Evolutionary conservation across 352 stramenopile genomes (phyloP), one percentile per base, ranked within the genome.

Genomic region (Globisporangium cystogenes): DNA sequence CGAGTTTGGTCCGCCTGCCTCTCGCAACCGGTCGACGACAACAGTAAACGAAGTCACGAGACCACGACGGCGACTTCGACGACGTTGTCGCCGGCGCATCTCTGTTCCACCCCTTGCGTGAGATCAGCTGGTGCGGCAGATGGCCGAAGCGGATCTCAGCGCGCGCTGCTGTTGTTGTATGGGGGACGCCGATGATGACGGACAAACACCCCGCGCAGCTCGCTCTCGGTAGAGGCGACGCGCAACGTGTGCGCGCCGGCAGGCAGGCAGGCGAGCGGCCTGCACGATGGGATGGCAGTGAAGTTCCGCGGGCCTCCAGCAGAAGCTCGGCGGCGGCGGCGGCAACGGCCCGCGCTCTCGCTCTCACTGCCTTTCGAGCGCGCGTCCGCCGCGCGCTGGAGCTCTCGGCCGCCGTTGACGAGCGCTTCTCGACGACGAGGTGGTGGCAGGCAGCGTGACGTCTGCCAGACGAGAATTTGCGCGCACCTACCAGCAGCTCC

Each of bases 111-210:
- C 20, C 33, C n/a, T 41, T 59, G 53, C 35, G 4, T 51, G 42
- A 51, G 51, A 57, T 57, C 53, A 59, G 53, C 53, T 59, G 53
- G 53, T 15, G 18, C 31, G 51, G 44, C 53, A 59, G 53, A 59
- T 59, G 53, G 44, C 44, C 24, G 43, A 45, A 52, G 53, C 53
- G 53, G 41, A 59, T 59, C 42, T 59, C 44, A 16, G 50, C 36
- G 35, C 23, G 33, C 27, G 26, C 12, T 31, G 10, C 29, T 10
- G 26, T 26, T 15, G 24, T n/a, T 57, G 18, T 48, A 37, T 43
- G n/a, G 16, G n/a, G 20, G 15, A 36, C 15, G 26, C 31, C 31
- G 15, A 8, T 31, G 12, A 24, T 45, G 8, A 45, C 27, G 27
- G 27, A 31, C 27, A 31, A n/a, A n/a, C n/a, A n/a, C n/a, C n/a